Base-by-base conservation (phyloP, 116 monocot genomes). In the Papilionanthe hybrid region DNA sequence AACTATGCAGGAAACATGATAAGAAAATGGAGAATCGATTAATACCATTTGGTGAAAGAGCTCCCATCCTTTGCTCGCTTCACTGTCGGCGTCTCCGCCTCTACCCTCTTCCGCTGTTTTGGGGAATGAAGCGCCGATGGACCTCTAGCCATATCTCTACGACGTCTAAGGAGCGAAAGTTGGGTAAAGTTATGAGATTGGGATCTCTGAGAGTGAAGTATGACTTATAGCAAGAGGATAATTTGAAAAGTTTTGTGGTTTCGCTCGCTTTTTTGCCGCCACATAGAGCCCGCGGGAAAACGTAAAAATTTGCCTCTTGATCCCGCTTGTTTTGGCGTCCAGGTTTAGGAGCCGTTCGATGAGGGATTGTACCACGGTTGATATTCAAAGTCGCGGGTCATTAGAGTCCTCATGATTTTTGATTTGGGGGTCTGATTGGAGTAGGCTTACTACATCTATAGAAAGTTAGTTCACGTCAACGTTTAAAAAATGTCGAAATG, bases 1-100 rank as follows among this genome's bases (percentile, higher is more conserved):
- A 37, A 66, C 12, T 19, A 60, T 49, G 28, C 30, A 37, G 74
- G 11, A 42, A 45, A 9, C 1, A 23, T 5, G 20, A 25, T 49
- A 73, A 74, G 41, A 13, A 81, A 80, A 7, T 13, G 25, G 25
- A 9, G 19, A 71, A 47, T 1, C n/a, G 42, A 43, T 45, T 27
- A 50, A 9, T 49, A 96, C 93, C 93, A 96, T 86, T 81, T 67
- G 37, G 92, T 92, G 86, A 93, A 93, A 44, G 93, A 89, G 80
- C 96, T 96, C 13, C 96, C 96, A 27, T 96, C 92, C 81, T 69
- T 88, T 10, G 93, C 92, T 37, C 93, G 87, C 81, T 92, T 96
- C 30, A 93, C 32, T 71, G 63, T 78, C 48, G 42, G 42, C 5
- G 87, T 86, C 78, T 89, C 93, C 8, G 84, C 90, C 66, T 89